Base-by-base conservation (phyloP, 2,329 filamentous ascomycete genomes). In the Verticillium isaacii region DNA sequence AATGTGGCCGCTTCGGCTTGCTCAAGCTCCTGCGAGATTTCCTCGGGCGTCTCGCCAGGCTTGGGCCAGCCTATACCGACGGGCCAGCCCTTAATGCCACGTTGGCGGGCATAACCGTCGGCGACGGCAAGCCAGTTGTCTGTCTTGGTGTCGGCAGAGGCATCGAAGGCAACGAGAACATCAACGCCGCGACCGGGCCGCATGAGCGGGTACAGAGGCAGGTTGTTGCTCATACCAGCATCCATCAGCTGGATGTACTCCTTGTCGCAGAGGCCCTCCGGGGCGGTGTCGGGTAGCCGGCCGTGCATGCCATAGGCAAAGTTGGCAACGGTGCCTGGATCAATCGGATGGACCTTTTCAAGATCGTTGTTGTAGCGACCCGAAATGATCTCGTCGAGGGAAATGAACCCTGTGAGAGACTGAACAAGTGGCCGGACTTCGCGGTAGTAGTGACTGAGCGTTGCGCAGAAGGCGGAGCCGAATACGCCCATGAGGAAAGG, bases 211-310 rank as follows among this genome's bases (percentile, higher is more conserved):
- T 99, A 99, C 52, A 98, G 93, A 1, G 95, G 95, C 9, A 99
- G 81, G 71, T 99, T 99, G 73, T 99, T 98, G 66, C 91, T 96
- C 95, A 99, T 99, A 58, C 95, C 95, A 1, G 95, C 93, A 74
- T 99, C 95, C 93, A 97, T 98, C 17, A 94, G 82, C 66, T 91
- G 89, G 19, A 94, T 82, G 72, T 96, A 89, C 55, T 88, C 82
- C 15, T 82, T 83, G 19, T 85, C 80, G 68, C 91, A 88, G 45
- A 97, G 85, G 62, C 86, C 92, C 36, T 89, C 85, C 0, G 95
- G 93, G n/a, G 89, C 90, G 0, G 91, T 91, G 1, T 85, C 76
- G 0, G 92, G 90, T 7, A 99, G 80, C 64, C 85, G 82, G 14
- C 85, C 88, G 68, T 90, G 83, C 88, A 99, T 90, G 9, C 90